Evolutionary conservation across 139 green algal species (phyloP), one percentile per base, ranked within the genome.

Genomic region (Volvox africanus): DNA sequence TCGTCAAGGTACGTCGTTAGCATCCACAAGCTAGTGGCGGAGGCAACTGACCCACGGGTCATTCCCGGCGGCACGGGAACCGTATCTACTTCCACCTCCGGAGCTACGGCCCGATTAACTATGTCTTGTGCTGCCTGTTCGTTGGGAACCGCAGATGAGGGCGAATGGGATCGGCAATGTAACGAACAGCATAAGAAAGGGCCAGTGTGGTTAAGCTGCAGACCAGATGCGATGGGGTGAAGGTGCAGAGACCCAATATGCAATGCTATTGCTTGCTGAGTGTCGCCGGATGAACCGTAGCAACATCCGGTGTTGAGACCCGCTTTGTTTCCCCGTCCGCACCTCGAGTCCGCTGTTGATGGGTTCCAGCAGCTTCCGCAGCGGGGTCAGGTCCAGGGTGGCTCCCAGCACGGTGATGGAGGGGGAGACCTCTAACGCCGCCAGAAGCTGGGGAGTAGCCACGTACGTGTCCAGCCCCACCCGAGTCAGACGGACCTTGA

Each of bases 1-100:
- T 94, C 91, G 80, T 96, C 94, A 36, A 96, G 88, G 93, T 96
- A 96, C 65, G 92, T 96, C 87, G 93, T 96, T 61, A 96, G 87
- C 90, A 96, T 94, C 86, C 87, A 96, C 37, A 91, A 61, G 81
- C 62, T 65, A 20, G 91, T 44, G 75, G 85, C 75, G 20, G 69
- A 73, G 62, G 83, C 24, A 67, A 55, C 37, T 35, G 73, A 26
- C 19, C 50, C 50, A 14, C 14, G 14, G 14, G 36, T 68, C 65
- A 81, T 19, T 12, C 73, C 50, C 13, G 75, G 30, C 32, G 83
- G 35, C 83, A 80, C 24, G 35, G 65, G 61, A n/a, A 71, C 50
- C 44, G 65, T 5, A 62, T 85, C 61, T 2, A 93, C 50, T 2
- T 55, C 80, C 50, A 94, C 67, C 80, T 93, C 83, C 11, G 92